Evolutionary conservation across 192 early-diverging fungal genomes (phyloP).

Genomic region (Entomortierella parvispora): DNA sequence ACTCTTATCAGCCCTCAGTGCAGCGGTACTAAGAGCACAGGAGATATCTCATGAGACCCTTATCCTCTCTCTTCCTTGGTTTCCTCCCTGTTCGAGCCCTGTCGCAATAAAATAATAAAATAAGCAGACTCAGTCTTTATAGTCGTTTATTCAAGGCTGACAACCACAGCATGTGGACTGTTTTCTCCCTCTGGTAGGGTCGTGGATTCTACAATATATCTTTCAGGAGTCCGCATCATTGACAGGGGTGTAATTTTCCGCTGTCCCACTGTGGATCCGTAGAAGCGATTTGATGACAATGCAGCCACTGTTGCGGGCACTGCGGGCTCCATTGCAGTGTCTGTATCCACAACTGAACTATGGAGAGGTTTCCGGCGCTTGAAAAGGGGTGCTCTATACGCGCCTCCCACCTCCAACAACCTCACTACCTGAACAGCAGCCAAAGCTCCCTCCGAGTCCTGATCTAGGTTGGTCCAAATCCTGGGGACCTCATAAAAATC

Average conservation of each 20-base stretch:
- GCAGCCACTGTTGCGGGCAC: background rate
- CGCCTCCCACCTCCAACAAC: constrained; percentile 25
- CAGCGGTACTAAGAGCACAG: too few species aligned
- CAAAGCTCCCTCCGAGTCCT: constrained; percentile 13
- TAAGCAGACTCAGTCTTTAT: too few species aligned
- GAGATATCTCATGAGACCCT: too few species aligned
- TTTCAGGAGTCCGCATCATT: constrained; percentile 7
- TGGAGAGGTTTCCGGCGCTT: background rate
- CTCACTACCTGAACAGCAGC: constrained; percentile 23
- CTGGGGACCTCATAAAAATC: constrained; percentile 25
- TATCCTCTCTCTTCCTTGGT: too few species aligned
- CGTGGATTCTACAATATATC: constrained; percentile 11
- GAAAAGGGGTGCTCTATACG: too few species aligned
- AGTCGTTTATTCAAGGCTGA: too few species aligned
- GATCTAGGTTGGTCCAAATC: constrained; percentile 31
- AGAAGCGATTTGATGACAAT: constrained; percentile 3
- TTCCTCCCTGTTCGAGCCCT: too few species aligned
- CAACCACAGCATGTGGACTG: too few species aligned
- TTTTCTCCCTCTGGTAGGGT: background rate
- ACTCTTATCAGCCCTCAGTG: too few species aligned
- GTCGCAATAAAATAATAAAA: too few species aligned
- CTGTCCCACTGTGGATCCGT: constrained; percentile 16
- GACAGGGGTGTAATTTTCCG: constrained; percentile 9
- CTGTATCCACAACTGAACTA: too few species aligned
- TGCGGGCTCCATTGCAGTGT: background rate